Conservation (phyloP, 495 filamentous ascomycete genomes). For the Lepidopterella palustris region DNA sequence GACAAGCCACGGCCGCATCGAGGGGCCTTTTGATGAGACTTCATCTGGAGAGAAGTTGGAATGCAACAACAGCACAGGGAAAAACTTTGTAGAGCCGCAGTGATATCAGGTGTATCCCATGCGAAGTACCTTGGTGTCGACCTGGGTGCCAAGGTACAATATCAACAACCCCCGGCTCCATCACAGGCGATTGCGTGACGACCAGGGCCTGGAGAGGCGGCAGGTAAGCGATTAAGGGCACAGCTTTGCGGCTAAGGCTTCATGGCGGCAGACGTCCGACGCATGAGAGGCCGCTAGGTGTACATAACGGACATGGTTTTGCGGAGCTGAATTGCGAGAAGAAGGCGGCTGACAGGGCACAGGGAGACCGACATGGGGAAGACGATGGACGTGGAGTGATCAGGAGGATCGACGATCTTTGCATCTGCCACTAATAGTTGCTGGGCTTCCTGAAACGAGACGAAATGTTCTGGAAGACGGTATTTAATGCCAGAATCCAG, state of each 20-base stretch:
- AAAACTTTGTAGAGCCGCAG: neutral
- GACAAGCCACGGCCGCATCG: neutral
- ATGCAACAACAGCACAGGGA: too few species aligned
- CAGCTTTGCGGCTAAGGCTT: constrained; percentile 2
- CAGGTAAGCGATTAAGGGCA: constrained; percentile 1
- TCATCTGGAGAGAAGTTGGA: too few species aligned
- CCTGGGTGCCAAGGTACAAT: neutral
- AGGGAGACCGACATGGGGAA: neutral
- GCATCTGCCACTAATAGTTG: neutral
- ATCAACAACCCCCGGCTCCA: neutral
- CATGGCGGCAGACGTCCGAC: neutral
- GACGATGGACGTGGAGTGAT: neutral
- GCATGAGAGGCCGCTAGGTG: neutral
- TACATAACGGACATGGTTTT: neutral
- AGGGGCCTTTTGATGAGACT: neutral
- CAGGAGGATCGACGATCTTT: neutral
- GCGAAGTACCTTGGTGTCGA: neutral
- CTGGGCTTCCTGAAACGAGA: neutral
- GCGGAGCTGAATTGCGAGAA: neutral
- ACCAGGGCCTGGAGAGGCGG: neutral
- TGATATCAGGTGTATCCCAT: neutral
- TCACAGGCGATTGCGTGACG: neutral
- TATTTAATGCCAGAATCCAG: too few species aligned
- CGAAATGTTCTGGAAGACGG: constrained; percentile 12
- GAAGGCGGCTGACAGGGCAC: neutral